Evolutionary conservation across 805 yeast species (phyloP).

Genomic region (Metschnikowia amazonensis): DNA sequence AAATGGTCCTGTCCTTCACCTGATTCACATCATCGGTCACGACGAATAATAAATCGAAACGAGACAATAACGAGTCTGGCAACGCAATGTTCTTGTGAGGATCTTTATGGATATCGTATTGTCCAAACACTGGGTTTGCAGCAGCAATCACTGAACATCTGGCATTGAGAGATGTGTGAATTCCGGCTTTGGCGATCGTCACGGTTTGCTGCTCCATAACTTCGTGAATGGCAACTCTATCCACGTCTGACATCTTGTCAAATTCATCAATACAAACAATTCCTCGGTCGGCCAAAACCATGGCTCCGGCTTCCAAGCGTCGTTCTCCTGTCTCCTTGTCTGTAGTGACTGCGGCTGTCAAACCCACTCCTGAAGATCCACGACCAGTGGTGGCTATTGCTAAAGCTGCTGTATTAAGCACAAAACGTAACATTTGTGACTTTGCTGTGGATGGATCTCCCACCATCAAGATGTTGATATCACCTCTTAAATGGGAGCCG

Average conservation of each 20-base stretch:
- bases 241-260: slow-evolving; percentile 95
- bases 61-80: slow-evolving; percentile 93
- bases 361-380: slow-evolving; percentile 99
- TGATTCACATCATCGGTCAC: slow-evolving; percentile 94
- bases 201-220: slow-evolving; percentile 99
- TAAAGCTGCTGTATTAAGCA: slow-evolving; percentile 87
- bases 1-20: slow-evolving; percentile 74
- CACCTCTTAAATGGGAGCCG: slow-evolving; percentile 97
- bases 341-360: slow-evolving; percentile 96
- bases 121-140: slow-evolving; percentile 96
- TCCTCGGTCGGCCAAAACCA: slow-evolving; percentile 97
- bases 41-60: slow-evolving; percentile 92
- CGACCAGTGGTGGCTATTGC: slow-evolving; percentile 99
- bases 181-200: slow-evolving; percentile 96
- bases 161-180: slow-evolving; percentile 93
- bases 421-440: slow-evolving; percentile 91
- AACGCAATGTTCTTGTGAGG: slow-evolving; percentile 96
- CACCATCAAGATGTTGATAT: slow-evolving; percentile 91
- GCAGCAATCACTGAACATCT: slow-evolving; percentile 97
- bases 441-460: slow-evolving; percentile 99
- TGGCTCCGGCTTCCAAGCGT: slow-evolving; percentile 96
- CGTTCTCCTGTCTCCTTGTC: slow-evolving; percentile 97
- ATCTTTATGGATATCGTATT: slow-evolving; percentile 90
- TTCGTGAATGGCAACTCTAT: slow-evolving; percentile 97
- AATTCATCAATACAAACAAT: slow-evolving; percentile 98